Evolutionary conservation across 2,329 filamentous ascomycete genomes (phyloP).

Genomic region (Laburnicola sp.): DNA sequence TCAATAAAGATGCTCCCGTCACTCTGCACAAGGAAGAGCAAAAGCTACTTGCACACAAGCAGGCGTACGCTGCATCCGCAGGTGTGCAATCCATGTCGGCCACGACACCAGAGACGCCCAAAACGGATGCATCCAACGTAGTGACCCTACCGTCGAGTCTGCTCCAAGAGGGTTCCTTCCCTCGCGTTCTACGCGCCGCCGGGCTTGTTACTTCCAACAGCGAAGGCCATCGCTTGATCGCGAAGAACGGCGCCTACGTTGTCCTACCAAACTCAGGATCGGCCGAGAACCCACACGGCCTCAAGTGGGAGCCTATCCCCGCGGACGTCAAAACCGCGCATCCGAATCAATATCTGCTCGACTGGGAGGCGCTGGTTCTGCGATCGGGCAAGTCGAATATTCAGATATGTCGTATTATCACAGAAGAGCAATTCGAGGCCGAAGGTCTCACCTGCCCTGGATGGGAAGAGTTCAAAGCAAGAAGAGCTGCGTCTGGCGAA

Average conservation of each 20-base stretch:
- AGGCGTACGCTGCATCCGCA: slow-evolving; percentile 26
- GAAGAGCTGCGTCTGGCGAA: slow-evolving; percentile 5
- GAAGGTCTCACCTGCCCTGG: slow-evolving; percentile 54
- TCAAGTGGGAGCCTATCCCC: slow-evolving; percentile 64
- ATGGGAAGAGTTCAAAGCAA: slow-evolving; percentile 47
- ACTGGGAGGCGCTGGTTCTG: slow-evolving; percentile 59
- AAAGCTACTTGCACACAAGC: slow-evolving; percentile 30
- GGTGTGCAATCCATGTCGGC: slow-evolving; percentile 14
- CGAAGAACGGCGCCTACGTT: slow-evolving; percentile 62
- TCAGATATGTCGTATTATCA: slow-evolving; percentile 59
- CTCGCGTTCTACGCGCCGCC: slow-evolving; percentile 61
- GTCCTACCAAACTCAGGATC: slow-evolving; percentile 49
- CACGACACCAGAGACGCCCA: slow-evolving; percentile 18
- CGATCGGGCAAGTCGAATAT: slow-evolving; percentile 64
- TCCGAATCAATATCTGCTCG: slow-evolving; percentile 62
- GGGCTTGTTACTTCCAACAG: slow-evolving; percentile 61
- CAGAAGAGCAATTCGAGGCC: slow-evolving; percentile 56
- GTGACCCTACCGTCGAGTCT: slow-evolving; percentile 63
- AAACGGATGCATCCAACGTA: slow-evolving; percentile 58
- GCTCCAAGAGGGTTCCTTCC: slow-evolving; percentile 58
- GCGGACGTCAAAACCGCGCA: slow-evolving; percentile 62
- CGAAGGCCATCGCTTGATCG: slow-evolving; percentile 63
- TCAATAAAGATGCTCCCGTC: background rate
- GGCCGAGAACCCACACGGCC: slow-evolving; percentile 45
- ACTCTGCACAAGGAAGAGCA: slow-evolving; percentile 15